Base-by-base conservation (phyloP, 2,329 filamentous ascomycete species). In the Sordariomycetes sp. region DNA sequence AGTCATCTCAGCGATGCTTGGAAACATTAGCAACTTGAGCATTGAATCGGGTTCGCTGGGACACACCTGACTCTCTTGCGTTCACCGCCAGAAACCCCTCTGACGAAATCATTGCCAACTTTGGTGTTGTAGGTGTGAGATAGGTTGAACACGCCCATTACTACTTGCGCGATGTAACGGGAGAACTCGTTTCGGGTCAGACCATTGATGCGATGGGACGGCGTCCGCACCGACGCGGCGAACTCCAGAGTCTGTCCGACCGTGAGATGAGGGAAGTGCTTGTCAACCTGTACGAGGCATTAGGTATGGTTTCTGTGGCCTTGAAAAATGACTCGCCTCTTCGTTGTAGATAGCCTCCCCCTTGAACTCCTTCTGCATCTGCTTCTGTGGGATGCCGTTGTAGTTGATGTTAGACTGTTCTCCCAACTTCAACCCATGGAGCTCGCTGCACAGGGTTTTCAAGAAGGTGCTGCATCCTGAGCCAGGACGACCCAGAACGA, bases 21-120 rank as follows among this genome's bases (percentile, higher is more conserved):
- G n/a, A n/a, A n/a, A n/a, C n/a, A n/a, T n/a, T n/a, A n/a, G n/a
- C n/a, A n/a, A n/a, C n/a, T n/a, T n/a, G n/a, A n/a, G n/a, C n/a
- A n/a, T n/a, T n/a, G n/a, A n/a, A n/a, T n/a, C n/a, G n/a, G n/a
- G n/a, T n/a, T n/a, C n/a, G n/a, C n/a, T n/a, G n/a, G n/a, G n/a
- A n/a, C n/a, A n/a, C n/a, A n/a, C n/a, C n/a, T 83, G 5, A 93
- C 85, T 51, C 86, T 77, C 61, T 92, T 88, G 36, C 79, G 66
- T 52, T 85, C 80, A 24, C 81, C 80, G 18, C 80, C 81, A 7
- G 72, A 79, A 1, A 84, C 72, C 32, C 84, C 84, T 2, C 81
- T 75, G 9, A 87, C 68, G 28, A 82, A 75, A 44, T 86, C 80
- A 39, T 86, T 77, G 7, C 84, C 84, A 10, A 88, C 79, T 45